Evolutionary conservation across 345 rosid species (phyloP).

Genomic region (Kernera saxatilis): DNA sequence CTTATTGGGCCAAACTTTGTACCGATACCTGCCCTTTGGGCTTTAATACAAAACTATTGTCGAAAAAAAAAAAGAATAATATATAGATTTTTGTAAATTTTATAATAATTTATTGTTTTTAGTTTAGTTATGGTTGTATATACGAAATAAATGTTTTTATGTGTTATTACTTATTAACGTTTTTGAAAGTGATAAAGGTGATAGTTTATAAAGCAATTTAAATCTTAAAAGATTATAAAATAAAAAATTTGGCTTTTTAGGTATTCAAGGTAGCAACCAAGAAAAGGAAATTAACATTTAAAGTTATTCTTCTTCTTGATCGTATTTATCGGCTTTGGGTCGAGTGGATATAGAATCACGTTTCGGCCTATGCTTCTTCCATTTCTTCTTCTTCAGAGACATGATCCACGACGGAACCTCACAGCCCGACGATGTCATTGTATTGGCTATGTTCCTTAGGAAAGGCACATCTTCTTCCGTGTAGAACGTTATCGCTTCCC

Average conservation of each 20-base stretch:
- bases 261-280: neutral
- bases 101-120: no score
- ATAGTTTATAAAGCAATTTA: no score
- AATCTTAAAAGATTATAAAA: neutral
- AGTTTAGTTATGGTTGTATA: no score
- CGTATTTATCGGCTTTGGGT: slow-evolving; percentile 40
- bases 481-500: slow-evolving; percentile 83
- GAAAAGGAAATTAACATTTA: neutral
- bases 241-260: neutral
- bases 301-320: slow-evolving; percentile 9
- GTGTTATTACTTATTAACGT: no score
- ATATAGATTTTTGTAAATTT: no score
- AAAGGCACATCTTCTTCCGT: slow-evolving; percentile 74
- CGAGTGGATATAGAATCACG: slow-evolving; percentile 66
- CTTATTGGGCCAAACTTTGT: no score
- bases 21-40: no score
- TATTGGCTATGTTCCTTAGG: slow-evolving; percentile 79
- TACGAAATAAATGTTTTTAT: no score
- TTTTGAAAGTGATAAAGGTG: no score
- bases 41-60: no score
- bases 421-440: slow-evolving; percentile 79
- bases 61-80: no score
- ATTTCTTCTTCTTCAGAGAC: slow-evolving; percentile 59
- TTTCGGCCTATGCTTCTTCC: slow-evolving; percentile 78
- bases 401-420: slow-evolving; percentile 87